These are phyloP conservation scores for Phaeophleospora eucalypticola DNA, from an alignment of 2,329 filamentous ascomycete species.

Conservation along the genomic window DNA sequence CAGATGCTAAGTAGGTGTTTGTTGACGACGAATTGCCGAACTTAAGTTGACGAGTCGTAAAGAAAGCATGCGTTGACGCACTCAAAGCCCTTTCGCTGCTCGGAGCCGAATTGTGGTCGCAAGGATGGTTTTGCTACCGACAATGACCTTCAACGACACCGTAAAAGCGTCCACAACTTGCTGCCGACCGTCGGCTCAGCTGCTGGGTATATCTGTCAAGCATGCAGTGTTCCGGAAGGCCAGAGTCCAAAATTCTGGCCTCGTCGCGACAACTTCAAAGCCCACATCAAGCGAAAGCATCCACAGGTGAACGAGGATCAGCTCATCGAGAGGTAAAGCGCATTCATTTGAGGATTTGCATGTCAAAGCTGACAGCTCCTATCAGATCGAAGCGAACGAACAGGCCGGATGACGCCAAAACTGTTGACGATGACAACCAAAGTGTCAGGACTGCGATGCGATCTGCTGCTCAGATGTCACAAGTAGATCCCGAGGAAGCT, in stretches of 20 bases:
- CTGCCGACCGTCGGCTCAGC: constrained; percentile 43
- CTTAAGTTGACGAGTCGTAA: constrained; percentile 4
- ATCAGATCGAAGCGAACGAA: constrained; percentile 14
- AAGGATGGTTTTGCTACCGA: constrained; percentile 66
- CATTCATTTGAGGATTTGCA: not conserved
- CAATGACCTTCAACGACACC: constrained; percentile 80
- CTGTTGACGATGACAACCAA: constrained; percentile 3
- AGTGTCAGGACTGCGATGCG: constrained; percentile 5
- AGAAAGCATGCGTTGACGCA: constrained; percentile 76
- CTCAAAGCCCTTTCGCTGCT: constrained; percentile 62
- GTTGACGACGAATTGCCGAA: too few species aligned
- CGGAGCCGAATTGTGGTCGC: constrained; percentile 53
- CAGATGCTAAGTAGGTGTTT: constrained; percentile 19
- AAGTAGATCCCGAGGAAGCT: constrained; percentile 6
- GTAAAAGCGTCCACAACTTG: constrained; percentile 61
- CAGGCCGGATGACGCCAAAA: constrained; percentile 17
- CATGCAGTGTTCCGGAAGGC: constrained; percentile 53
- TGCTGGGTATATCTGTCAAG: constrained; percentile 47
- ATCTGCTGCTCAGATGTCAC: constrained; percentile 8
- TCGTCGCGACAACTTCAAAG: constrained; percentile 79
- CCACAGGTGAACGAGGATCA: constrained; percentile 11
- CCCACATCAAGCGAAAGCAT: constrained; percentile 71
- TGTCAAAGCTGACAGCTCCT: not conserved
- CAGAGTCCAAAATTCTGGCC: constrained; percentile 67
- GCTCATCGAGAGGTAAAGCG: constrained; percentile 18